Conservation (phyloP, 2,329 filamentous ascomycete species). For the Venturia pyrina region DNA sequence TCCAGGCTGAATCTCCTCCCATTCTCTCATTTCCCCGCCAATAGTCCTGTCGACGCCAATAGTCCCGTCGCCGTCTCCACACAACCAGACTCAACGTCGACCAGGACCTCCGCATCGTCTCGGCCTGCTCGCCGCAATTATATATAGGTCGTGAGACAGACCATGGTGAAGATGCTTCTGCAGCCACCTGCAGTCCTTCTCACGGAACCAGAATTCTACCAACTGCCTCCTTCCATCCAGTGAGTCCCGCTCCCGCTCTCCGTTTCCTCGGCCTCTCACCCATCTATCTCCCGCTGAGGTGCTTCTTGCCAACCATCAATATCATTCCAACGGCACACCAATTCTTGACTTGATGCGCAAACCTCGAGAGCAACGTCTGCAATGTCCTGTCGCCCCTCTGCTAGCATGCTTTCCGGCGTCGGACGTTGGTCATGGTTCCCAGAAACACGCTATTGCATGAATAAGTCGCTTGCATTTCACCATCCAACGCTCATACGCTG, state of each 20-base stretch:
- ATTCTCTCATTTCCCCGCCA: neutral
- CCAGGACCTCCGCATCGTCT: neutral
- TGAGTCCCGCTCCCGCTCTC: neutral
- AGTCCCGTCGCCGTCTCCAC: neutral
- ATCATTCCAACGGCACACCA: neutral
- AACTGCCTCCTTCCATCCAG: conserved; percentile 5
- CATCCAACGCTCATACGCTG: neutral
- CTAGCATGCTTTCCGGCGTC: neutral
- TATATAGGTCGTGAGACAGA: neutral
- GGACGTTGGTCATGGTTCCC: neutral
- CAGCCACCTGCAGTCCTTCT: neutral
- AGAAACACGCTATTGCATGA: conserved; percentile 1
- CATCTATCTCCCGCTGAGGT: no score
- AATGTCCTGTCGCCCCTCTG: neutral
- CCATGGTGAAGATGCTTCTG: neutral
- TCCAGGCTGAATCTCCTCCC: neutral
- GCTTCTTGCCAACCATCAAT: neutral
- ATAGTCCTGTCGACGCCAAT: neutral
- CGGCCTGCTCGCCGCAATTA: neutral
- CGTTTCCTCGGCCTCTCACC: neutral
- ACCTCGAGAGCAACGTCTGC: no score
- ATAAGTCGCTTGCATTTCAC: neutral
- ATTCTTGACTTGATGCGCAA: no score
- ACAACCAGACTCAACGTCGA: neutral
- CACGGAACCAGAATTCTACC: conserved; percentile 2